phyloP scores from a whole-genome alignment of 805 yeast species.

The Candida mattraensis region DNA sequence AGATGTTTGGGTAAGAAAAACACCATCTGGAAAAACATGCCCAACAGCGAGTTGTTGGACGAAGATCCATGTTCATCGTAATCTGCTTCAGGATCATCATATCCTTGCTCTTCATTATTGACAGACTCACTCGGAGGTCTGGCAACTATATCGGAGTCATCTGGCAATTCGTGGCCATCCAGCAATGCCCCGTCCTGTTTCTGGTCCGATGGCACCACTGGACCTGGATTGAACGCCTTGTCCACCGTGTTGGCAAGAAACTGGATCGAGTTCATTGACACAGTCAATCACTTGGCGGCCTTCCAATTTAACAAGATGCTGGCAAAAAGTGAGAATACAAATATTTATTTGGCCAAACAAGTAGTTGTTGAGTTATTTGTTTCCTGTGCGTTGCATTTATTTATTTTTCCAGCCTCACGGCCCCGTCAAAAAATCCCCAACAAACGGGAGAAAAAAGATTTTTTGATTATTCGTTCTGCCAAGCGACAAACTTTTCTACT shows the following conservation, averaged over 20 bases:
- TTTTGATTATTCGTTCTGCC: too few species aligned
- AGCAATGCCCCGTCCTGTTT: neutral
- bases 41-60: constrained; percentile 15
- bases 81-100: constrained; percentile 17
- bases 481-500: constrained; percentile 1
- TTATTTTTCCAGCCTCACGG: too few species aligned
- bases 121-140: constrained; percentile 4
- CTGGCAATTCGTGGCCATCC: constrained; percentile 1
- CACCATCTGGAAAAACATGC: constrained; percentile 30
- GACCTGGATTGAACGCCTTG: constrained; percentile 27
- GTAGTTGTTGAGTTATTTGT: too few species aligned
- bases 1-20: constrained; percentile 51
- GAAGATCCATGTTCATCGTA: constrained; percentile 12
- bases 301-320: too few species aligned
- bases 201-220: constrained; percentile 4
- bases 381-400: too few species aligned
- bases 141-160: constrained; percentile 24
- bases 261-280: constrained; percentile 33
- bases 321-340: too few species aligned
- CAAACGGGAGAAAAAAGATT: too few species aligned
- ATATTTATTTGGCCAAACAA: too few species aligned
- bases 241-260: constrained; percentile 34
- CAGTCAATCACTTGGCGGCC: too few species aligned
- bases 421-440: too few species aligned
- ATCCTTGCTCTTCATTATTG: constrained; percentile 3